phyloP scores from a whole-genome alignment of 805 yeast genomes.

The Ogataea nitratoaversa region DNA sequence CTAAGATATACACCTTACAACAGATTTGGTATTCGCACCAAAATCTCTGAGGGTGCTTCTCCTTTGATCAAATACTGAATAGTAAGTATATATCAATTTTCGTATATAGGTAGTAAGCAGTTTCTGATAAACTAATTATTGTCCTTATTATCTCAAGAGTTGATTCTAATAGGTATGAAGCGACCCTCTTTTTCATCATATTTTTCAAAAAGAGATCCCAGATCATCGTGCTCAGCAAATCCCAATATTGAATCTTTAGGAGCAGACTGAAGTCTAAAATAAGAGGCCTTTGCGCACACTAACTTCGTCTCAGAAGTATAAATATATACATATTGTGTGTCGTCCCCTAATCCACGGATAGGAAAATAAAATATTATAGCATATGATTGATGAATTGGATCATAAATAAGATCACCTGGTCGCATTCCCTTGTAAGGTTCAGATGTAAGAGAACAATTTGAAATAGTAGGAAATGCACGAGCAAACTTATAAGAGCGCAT shows the following conservation, averaged over 20 bases:
- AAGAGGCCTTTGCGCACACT: neutral
- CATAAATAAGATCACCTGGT: neutral
- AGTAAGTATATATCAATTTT: neutral
- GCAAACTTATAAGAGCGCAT: too few species aligned
- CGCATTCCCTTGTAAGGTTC: neutral
- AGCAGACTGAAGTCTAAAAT: neutral
- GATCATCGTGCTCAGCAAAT: slow-evolving; percentile 13
- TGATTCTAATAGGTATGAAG: neutral
- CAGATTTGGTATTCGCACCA: slow-evolving; percentile 15
- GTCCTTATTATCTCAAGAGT: too few species aligned
- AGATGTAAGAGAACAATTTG: too few species aligned
- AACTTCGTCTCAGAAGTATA: neutral
- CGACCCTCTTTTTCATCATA: neutral
- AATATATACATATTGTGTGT: neutral
- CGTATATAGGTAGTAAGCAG: too few species aligned
- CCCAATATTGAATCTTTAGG: neutral
- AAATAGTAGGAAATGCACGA: too few species aligned
- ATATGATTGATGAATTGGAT: neutral
- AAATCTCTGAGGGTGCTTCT: slow-evolving; percentile 9
- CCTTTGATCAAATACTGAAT: slow-evolving; percentile 14
- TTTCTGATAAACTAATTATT: too few species aligned
- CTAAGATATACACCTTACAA: slow-evolving; percentile 44
- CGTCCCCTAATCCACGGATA: neutral
- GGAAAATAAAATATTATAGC: neutral
- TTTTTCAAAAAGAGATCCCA: slow-evolving; percentile 12